Base-by-base conservation (phyloP, 371 early-diverging fungal species). In the Apophysomyces variabilis region DNA sequence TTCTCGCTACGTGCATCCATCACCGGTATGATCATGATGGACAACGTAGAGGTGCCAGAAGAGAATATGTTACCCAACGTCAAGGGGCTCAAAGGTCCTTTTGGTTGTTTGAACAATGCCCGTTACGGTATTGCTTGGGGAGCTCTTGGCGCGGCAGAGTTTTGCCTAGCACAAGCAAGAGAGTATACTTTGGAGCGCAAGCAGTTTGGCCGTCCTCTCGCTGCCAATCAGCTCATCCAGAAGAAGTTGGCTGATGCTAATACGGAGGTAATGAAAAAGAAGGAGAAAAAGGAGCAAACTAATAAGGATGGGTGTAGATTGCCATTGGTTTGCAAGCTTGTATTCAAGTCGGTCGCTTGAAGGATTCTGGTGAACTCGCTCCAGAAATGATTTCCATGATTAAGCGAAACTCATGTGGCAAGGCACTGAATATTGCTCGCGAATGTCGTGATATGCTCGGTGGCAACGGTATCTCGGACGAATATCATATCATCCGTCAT, bases 21-120 rank as follows among this genome's bases (percentile, higher is more conserved):
- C 66, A 99, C 99, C 1, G 99, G 99, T 57, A 96, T 96, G 97
- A 98, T 99, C 75, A 90, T 94, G 91, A 96, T 98, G 97, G 98
- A 98, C 68, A 92, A 96, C 58, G 98, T 98, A n/a, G 88, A 89
- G 65, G 92, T 97, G 3, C 96, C 98, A 0, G 87, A 73, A 11
- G 95, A 92, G 64, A 95, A 96, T 76, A 82, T 97, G 81, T 80
- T 98, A 36, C 96, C 97, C 43, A 85, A 89, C 18, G 97, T 92
- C 14, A 80, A 87, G 58, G 98, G 99, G 4, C 87, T 98, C 57
- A 95, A 95, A 85, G 99, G 99, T 12, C 98, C 99, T 9, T 99
- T 99, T 69, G 94, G 96, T 35, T 99, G 98, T 77, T 83, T 99
- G 13, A 99, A 99, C 85, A 98, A 98, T 71, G 99, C 99, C 32